Evolutionary conservation across 1,139 yeast species (phyloP).

Genomic region (Candida smagusa): DNA sequence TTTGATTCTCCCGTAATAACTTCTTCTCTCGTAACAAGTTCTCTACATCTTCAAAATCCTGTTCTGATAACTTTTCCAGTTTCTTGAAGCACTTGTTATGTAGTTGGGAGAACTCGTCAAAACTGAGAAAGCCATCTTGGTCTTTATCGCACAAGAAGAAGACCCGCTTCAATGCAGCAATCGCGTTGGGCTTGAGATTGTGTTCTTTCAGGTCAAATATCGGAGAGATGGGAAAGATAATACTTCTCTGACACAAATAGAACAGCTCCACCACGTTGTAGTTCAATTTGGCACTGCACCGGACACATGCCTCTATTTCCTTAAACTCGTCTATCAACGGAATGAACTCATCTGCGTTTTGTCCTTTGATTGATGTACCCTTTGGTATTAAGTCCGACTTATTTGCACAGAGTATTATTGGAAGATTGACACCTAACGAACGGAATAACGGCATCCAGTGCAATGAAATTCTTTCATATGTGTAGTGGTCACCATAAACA

Average conservation of each 20-base stretch:
- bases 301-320: constrained; percentile 87
- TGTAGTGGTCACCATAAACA: constrained; percentile 88
- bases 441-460: constrained; percentile 95
- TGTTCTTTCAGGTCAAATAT: constrained; percentile 90
- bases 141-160: constrained; percentile 85
- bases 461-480: constrained; percentile 84
- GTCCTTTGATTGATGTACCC: constrained; percentile 24
- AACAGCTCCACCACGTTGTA: constrained; percentile 86
- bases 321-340: constrained; percentile 87
- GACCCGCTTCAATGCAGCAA: constrained; percentile 72
- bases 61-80: constrained; percentile 8
- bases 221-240: constrained; percentile 92
- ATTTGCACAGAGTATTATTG: constrained; percentile 88
- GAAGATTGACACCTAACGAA: constrained; percentile 87
- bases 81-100: constrained; percentile 76
- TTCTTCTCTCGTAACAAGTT: constrained; percentile 20
- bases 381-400: constrained; percentile 52
- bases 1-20: constrained; percentile 13
- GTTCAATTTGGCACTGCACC: constrained; percentile 79
- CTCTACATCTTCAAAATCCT: constrained; percentile 31
- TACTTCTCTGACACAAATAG: constrained; percentile 87
- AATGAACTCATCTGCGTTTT: constrained; percentile 70
- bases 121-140: constrained; percentile 80
- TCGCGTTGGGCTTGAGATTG: constrained; percentile 70
- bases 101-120: constrained; percentile 61